A percentile compares a stretch with the other conserved stretches of the same genome.
Evolutionary conservation across 2,329 filamentous ascomycete species (phyloP).

Genomic region (Lomentospora prolificans): DNA sequence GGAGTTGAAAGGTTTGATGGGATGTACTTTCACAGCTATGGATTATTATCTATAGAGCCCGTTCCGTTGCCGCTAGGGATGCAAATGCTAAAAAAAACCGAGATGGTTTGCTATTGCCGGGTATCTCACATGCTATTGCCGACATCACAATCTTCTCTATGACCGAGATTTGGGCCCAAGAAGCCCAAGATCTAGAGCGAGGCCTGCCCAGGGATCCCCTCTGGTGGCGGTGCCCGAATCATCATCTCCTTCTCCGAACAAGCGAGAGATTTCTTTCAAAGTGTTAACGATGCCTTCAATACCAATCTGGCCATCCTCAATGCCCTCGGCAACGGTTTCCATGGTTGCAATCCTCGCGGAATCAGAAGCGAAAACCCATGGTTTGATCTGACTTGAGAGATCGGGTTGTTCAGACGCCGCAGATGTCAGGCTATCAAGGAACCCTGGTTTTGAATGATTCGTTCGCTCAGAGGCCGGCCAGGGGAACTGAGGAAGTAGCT

Average conservation of each 20-base stretch:
- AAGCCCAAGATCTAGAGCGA: constrained; percentile 46
- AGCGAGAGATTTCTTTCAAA: constrained; percentile 32
- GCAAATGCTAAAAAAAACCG: too few species aligned
- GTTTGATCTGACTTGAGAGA: constrained; percentile 34
- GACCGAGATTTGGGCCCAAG: constrained; percentile 26
- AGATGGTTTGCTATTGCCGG: background rate
- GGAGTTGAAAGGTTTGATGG: background rate
- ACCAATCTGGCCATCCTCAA: constrained; percentile 48
- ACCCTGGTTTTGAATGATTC: constrained; percentile 20
- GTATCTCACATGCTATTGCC: background rate
- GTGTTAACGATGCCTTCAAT: constrained; percentile 41
- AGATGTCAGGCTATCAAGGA: background rate
- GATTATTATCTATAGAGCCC: too few species aligned
- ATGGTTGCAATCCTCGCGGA: constrained; percentile 49
- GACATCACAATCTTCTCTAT: background rate
- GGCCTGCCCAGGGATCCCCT: constrained; percentile 37
- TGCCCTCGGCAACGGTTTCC: constrained; percentile 47
- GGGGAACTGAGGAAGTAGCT: constrained; percentile 45
- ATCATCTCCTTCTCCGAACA: constrained; percentile 18
- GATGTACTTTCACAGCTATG: too few species aligned
- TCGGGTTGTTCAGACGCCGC: constrained; percentile 26
- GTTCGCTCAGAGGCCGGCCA: constrained; percentile 34
- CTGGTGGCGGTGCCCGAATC: constrained; percentile 12
- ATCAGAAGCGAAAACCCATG: constrained; percentile 52
- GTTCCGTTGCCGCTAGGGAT: too few species aligned